These are phyloP conservation scores for Cladosporium oxysporum DNA, from an alignment of 2,329 filamentous ascomycete genomes.

Conservation along the genomic window DNA sequence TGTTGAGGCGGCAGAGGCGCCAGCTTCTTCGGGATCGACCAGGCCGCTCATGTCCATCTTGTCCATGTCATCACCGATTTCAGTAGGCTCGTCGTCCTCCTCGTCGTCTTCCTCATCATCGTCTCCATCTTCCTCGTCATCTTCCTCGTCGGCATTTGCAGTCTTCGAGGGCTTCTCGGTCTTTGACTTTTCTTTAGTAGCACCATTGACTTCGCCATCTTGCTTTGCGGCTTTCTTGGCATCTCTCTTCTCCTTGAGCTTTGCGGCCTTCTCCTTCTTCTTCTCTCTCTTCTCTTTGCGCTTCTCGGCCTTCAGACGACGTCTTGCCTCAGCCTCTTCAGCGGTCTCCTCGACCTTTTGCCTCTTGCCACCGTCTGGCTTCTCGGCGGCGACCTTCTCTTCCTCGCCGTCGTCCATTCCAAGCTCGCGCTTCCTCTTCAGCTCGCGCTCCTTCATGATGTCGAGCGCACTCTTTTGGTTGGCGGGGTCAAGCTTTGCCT, in stretches of 20 bases:
- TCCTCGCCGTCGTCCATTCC: conserved; percentile 51
- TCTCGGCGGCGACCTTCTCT: conserved; percentile 41
- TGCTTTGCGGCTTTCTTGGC: conserved; percentile 48
- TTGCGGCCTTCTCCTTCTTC: conserved; percentile 44
- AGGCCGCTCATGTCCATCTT: conserved; percentile 38
- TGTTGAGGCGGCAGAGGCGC: conserved; percentile 36
- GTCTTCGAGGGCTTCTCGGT: conserved; percentile 39
- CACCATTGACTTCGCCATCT: conserved; percentile 42
- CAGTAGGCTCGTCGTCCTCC: conserved; percentile 29
- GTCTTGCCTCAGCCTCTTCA: conserved; percentile 28
- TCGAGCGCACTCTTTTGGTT: conserved; percentile 90
- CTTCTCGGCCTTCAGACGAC: conserved; percentile 29
- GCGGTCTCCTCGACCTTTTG: conserved; percentile 42
- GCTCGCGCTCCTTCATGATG: conserved; percentile 80
- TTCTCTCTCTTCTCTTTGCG: conserved; percentile 30
- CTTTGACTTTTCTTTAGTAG: conserved; percentile 45
- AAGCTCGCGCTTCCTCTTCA: conserved; percentile 72
- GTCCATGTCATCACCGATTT: conserved; percentile 33
- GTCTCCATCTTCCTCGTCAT: conserved; percentile 25
- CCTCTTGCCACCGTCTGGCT: conserved; percentile 46
- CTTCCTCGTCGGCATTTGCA: conserved; percentile 6
- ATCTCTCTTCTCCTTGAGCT: conserved; percentile 45
- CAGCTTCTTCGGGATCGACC: conserved; percentile 21
- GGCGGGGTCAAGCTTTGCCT: conserved; percentile 87
- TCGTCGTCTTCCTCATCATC: conserved; percentile 29